Evolutionary conservation across 371 early-diverging fungal species (phyloP).

Genomic region (Smittium culicis): DNA sequence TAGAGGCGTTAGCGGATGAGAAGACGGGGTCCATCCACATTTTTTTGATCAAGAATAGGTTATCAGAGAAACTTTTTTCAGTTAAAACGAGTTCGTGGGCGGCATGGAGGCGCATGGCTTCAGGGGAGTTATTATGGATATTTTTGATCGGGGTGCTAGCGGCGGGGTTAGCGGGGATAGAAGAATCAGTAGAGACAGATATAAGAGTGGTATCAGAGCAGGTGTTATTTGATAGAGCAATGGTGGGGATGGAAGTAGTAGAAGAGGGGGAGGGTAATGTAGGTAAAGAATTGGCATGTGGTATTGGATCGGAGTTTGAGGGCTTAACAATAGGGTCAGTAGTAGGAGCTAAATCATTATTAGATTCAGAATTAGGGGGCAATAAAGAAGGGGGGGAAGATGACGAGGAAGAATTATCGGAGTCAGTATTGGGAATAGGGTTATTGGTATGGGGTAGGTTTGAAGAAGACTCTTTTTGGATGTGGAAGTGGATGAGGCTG

Average conservation of each 20-base stretch:
- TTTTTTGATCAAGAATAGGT: conserved; percentile 31
- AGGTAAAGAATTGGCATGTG: no score
- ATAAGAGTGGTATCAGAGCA: background rate
- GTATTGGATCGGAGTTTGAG: no score
- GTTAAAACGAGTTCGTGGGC: conserved; percentile 30
- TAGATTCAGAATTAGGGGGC: background rate
- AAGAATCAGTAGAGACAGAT: background rate
- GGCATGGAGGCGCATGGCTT: conserved; percentile 30
- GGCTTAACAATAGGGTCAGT: background rate
- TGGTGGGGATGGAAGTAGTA: background rate
- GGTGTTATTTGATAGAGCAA: background rate
- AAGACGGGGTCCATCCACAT: conserved; percentile 35
- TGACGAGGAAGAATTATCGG: background rate
- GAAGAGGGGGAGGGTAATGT: no score
- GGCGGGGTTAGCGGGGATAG: background rate
- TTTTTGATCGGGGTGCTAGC: background rate
- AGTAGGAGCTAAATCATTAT: background rate
- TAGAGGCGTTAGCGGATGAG: conserved; percentile 28
- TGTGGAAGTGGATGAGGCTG: background rate
- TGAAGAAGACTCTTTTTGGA: background rate
- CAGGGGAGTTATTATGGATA: conserved; percentile 15
- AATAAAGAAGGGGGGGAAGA: background rate
- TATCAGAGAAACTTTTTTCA: conserved; percentile 32
- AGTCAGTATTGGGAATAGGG: background rate
- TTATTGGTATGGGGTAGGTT: background rate